Conservation (phyloP, 257 asterid genomes). For the Solanum infundibuliforme region DNA sequence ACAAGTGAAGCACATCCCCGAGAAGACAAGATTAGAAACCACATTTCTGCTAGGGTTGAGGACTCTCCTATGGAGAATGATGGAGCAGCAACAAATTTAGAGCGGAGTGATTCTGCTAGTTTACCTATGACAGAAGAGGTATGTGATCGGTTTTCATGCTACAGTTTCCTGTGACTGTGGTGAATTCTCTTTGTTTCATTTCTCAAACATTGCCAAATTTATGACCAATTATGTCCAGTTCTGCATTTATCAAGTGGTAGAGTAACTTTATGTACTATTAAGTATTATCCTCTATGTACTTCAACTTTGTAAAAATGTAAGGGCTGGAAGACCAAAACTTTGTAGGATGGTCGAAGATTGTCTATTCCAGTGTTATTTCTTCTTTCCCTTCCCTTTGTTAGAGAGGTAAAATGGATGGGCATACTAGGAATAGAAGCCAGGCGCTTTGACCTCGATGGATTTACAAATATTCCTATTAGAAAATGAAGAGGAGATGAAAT, state of each 20-base stretch:
- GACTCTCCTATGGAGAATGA: constrained; percentile 18
- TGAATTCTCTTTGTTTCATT: not conserved
- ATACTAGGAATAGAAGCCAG: not conserved
- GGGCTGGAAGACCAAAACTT: not conserved
- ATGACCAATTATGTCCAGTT: not conserved
- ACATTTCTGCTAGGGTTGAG: constrained; percentile 25
- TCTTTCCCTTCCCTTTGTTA: not conserved
- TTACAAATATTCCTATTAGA: not conserved
- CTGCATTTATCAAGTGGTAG: not conserved
- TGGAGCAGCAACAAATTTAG: constrained; percentile 14
- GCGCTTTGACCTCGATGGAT: not conserved
- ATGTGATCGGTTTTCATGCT: constrained; percentile 8
- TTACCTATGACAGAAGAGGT: constrained; percentile 50
- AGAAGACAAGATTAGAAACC: constrained; percentile 24
- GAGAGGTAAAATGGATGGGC: not conserved
- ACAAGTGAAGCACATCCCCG: constrained; percentile 25
- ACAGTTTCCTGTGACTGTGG: not conserved
- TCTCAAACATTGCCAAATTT: not conserved
- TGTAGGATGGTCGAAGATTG: not conserved
- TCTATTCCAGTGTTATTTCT: not conserved
- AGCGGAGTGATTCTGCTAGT: constrained; percentile 21
- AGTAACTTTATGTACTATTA: not conserved
- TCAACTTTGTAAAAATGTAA: not conserved
- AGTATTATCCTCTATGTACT: not conserved
- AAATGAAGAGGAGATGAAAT: not conserved